Base-by-base conservation (phyloP, 2,329 filamentous ascomycete genomes). In the Fusarium citri region DNA sequence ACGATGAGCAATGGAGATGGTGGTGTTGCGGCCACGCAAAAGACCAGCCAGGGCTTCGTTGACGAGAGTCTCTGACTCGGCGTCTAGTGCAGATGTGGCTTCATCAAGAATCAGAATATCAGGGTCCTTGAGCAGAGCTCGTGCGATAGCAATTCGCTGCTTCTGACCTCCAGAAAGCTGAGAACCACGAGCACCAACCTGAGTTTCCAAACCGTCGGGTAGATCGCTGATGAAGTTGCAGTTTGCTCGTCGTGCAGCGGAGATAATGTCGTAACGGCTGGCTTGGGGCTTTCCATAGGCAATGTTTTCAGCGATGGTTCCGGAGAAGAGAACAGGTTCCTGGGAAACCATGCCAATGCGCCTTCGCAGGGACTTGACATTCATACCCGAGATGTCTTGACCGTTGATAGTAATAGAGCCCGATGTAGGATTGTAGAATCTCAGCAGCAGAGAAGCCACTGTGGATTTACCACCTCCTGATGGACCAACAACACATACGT, bases 81-180 rank as follows among this genome's bases (percentile, higher is more conserved):
- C 96, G 78, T 99, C 96, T 10, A 99, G 86, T 1, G 96, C 96
- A 4, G 94, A 97, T 1, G 97, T 99, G 20, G 97, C 93, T 84
- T 99, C 96, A 77, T 99, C 96, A 1, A 99, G 88, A 65, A 99
- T 97, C 28, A 99, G 84, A 68, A 99, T 98, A 81, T 99, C 96
- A 0, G 97, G 97, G 68, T 98, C 89, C 81, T 98, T 98, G 73
- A 99, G 90, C 28, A 99, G 86, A 15, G 96, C 96, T 57, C 97
- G 89, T 8, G 96, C 96, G 79, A 99, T 99, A 40, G 96, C 96
- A 75, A 99, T 98, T 69, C 96, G 91, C 80, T 99, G 96, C 82
- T 98, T 98, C 81, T 99, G 96, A 0, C 96, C 96, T 54, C 96
- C 96, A 11, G 94, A 98, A 1, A 99, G 87, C 80, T 98, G 95